phyloP scores from a whole-genome alignment of 1,139 yeast species.

The Pneumocystis oryctolagi region DNA sequence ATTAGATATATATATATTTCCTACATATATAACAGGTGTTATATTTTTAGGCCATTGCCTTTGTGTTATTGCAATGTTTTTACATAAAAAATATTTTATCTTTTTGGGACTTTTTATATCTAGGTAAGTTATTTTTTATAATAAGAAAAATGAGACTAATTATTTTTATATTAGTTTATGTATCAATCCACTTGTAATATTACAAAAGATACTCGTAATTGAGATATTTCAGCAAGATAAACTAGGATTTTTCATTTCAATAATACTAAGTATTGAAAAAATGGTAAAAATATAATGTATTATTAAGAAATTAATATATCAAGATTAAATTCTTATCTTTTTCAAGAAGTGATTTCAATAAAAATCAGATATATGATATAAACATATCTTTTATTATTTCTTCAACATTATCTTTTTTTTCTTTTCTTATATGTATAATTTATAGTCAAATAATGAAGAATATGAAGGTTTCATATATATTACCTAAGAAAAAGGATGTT shows the following conservation, averaged over 20 bases:
- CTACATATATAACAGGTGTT: background rate
- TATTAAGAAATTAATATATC: background rate
- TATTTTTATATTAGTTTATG: background rate
- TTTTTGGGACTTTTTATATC: background rate
- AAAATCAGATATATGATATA: background rate
- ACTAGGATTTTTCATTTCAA: background rate
- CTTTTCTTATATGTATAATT: background rate
- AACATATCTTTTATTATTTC: background rate
- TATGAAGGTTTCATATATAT: background rate
- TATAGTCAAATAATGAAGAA: background rate
- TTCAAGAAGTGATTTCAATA: background rate
- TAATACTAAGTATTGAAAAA: background rate
- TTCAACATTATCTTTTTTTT: background rate
- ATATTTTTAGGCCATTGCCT: background rate
- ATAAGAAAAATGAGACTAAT: background rate
- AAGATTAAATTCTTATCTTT: background rate
- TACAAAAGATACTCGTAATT: background rate
- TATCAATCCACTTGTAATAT: background rate
- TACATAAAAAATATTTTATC: background rate
- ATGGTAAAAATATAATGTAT: background rate
- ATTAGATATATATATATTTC: background rate
- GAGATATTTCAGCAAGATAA: background rate
- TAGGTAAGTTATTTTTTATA: background rate
- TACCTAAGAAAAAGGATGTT: background rate
- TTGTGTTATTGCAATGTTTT: background rate